Evolutionary conservation across 331 rosid species (phyloP).

Genomic region (Telfairia occidentalis): DNA sequence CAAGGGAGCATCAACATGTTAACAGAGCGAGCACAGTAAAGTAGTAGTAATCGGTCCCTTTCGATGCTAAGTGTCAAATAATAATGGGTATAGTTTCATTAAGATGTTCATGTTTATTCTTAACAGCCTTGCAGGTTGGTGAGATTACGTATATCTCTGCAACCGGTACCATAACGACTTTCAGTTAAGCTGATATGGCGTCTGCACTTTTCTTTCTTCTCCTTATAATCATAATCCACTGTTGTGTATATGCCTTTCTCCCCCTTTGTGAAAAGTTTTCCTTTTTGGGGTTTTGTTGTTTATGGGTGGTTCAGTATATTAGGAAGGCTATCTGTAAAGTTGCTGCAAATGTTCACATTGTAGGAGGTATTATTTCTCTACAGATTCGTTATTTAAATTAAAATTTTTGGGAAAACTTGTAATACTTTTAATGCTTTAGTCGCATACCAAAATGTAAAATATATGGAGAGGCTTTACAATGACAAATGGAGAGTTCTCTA

Average conservation of each 20-base stretch:
- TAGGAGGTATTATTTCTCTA: background rate
- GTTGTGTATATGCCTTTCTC: background rate
- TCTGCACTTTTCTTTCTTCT: background rate
- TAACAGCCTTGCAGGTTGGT: background rate
- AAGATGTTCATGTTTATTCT: background rate
- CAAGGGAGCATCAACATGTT: background rate
- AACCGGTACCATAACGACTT: background rate
- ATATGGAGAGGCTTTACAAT: background rate
- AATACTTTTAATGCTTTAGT: background rate
- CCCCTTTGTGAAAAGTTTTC: background rate
- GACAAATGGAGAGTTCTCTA: background rate
- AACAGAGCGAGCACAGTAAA: background rate
- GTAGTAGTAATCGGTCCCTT: background rate
- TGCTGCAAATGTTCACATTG: background rate
- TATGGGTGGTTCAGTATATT: background rate
- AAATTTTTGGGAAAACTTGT: background rate
- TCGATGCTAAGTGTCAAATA: background rate
- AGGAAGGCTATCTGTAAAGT: slow-evolving; percentile 2
- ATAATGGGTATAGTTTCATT: background rate
- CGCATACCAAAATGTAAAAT: background rate
- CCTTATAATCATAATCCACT: background rate
- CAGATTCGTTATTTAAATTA: background rate
- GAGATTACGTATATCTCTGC: background rate
- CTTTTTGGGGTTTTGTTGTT: background rate
- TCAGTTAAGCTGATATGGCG: background rate